Base-by-base conservation (phyloP, 2,329 filamentous ascomycete species). In the Diplodia mutila region DNA sequence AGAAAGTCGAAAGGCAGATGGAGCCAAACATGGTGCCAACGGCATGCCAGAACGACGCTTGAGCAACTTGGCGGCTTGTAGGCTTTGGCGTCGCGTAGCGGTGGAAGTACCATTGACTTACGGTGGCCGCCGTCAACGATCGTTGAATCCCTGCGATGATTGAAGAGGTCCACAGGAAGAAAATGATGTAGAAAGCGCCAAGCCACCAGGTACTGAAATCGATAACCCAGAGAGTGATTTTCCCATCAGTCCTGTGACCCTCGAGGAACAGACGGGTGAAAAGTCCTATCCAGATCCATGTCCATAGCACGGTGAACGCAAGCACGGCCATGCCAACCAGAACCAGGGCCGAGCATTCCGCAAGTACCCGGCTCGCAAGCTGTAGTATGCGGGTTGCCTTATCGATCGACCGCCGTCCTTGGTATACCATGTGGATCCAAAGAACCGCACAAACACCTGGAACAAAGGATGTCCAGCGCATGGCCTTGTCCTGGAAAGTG, bases 41-140 rank as follows among this genome's bases (percentile, higher is more conserved):
- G 2, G 94, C 90, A 80, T 99, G 95, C 61, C 85, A 84, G 53
- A 97, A 83, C 16, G 94, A 94, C 7, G 94, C 94, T 69, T 87
- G 84, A 29, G 98, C 93, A 57, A 98, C 90, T 66, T 94, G 90
- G 67, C 86, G 85, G 1, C 93, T 94, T 0, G 92, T 89, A 2
- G 93, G 89, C 9, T 90, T 85, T 5, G 94, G 93, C 12, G 89
- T 86, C 4, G 89, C 89, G 73, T 96, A 91, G 70, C 95, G 92
- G 79, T 98, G 94, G 79, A 98, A 99, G 80, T 99, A 99, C 95
- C 95, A 99, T 79, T 99, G 95, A 49, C 93, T 97, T 27, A 98
- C 94, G 0, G 94, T 97, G 12, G 95, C 95, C 27, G 93, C 94
- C 16, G 94, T 97, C 18, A 94, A 95, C 25, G 92, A 90, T 68